phyloP scores from a whole-genome alignment of 257 asterid species.

The Capsicum pubescens region DNA sequence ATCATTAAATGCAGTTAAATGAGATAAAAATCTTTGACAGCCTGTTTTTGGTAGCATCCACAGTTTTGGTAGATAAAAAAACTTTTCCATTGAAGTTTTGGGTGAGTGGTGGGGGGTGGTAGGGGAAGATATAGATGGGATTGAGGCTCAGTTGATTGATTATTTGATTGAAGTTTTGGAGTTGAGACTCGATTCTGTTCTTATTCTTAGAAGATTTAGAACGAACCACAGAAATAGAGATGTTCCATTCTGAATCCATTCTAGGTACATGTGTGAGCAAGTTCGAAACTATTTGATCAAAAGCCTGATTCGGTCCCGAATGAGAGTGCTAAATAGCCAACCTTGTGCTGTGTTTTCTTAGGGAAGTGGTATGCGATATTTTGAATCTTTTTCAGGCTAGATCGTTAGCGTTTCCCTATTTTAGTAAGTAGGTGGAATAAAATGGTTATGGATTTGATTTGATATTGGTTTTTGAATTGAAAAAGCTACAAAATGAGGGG shows the following conservation, averaged over 20 bases:
- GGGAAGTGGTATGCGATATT: not conserved
- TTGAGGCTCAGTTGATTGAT: not conserved
- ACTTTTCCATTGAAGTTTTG: not conserved
- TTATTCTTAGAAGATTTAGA: not conserved
- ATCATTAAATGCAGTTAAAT: not conserved
- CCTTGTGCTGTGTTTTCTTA: not conserved
- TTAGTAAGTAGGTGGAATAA: not conserved
- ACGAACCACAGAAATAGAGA: not conserved
- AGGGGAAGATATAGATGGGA: too few species aligned
- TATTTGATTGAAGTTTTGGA: slow-evolving; percentile 13
- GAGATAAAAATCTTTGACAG: not conserved
- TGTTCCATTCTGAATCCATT: not conserved
- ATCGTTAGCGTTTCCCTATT: not conserved
- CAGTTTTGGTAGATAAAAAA: not conserved
- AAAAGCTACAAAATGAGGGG: not conserved
- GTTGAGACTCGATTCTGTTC: slow-evolving; percentile 4
- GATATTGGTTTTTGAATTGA: not conserved
- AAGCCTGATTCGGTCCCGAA: not conserved
- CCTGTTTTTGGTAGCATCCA: not conserved
- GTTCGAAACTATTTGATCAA: not conserved
- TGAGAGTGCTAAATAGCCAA: not conserved
- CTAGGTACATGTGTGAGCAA: not conserved
- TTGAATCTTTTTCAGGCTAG: not conserved
- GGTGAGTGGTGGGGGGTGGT: not conserved
- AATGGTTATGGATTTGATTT: not conserved